These are phyloP conservation scores for Trametes sp. DNA, from an alignment of 1,284 basidiomycete genomes.

Conservation along the genomic window DNA sequence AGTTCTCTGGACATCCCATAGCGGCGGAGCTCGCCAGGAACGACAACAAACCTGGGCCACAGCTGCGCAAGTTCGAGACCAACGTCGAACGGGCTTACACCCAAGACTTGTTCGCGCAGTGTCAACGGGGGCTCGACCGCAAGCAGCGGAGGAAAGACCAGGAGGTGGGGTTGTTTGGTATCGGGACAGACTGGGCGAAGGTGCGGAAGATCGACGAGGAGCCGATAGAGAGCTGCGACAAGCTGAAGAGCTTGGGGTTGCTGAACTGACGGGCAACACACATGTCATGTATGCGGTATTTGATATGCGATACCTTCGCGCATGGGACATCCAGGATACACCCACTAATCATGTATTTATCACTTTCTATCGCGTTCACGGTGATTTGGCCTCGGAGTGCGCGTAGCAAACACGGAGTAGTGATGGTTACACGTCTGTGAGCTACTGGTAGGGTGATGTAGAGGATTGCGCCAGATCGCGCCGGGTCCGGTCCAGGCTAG, in stretches of 20 bases:
- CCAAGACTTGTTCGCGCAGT: constrained; percentile 72
- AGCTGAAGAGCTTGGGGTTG: constrained; percentile 66
- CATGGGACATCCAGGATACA: constrained; percentile 11
- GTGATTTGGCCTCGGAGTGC: background rate
- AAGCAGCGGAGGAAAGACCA: constrained; percentile 74
- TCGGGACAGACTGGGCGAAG: constrained; percentile 90
- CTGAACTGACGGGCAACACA: constrained; percentile 41
- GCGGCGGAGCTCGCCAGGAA: constrained; percentile 71
- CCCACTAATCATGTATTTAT: constrained; percentile 31
- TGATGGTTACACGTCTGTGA: too few species aligned
- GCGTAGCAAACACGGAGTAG: too few species aligned
- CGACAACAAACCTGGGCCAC: constrained; percentile 50
- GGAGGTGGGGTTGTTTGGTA: constrained; percentile 86
- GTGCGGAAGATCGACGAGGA: constrained; percentile 72
- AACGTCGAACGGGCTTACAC: constrained; percentile 78
- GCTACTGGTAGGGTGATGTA: background rate
- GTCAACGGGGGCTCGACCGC: constrained; percentile 68
- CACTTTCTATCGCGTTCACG: constrained; percentile 17
- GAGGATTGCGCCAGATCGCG: constrained; percentile 18
- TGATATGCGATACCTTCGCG: constrained; percentile 8
- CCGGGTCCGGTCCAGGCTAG: constrained; percentile 28
- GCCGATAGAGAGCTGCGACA: constrained; percentile 77
- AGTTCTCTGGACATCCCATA: constrained; percentile 85
- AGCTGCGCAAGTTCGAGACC: constrained; percentile 64
- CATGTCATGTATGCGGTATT: constrained; percentile 13